Evolutionary conservation across 495 filamentous ascomycete genomes (phyloP), one percentile per base, ranked within the genome.

Genomic region (Aspergillus coremiiformis): DNA sequence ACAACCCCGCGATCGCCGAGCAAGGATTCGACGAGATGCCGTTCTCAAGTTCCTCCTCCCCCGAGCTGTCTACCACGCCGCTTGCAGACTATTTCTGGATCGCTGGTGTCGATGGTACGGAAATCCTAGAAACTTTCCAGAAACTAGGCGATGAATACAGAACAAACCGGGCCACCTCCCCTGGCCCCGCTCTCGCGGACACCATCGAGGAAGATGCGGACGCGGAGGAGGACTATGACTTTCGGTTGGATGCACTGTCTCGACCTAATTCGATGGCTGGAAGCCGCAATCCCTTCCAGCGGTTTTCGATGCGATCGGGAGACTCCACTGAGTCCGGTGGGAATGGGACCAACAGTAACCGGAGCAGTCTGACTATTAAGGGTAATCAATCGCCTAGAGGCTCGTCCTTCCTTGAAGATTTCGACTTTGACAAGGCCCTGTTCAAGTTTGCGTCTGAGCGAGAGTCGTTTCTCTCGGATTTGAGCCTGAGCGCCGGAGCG

Each of bases 71-170:
- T 19, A 84, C 85, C 52, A 78, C 85, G 47, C 93, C 93, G 55
- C 83, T 98, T 54, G 93, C 93, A 65, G 93, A 98, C 69, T 96
- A 94, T 74, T 98, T 98, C 73, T 98, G 93, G 89, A 96, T 98
- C 56, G 89, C 88, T 57, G 93, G 93, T 67, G 82, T 95, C 61
- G 89, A 90, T 70, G 85, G 86, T 42, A 57, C 72, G 1, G 77
- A 79, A 62, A 67, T 80, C 47, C 62, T 76, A 44, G 70, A 75
- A 2, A 71, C 66, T 12, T 73, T 63, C 48, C 67, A 68, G 41
- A 74, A 63, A 46, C 51, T 68, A 50, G 78, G 80, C 27, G 80
- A 84, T 53, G 75, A 81, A 57, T 75, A 81, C 60, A 68, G 70
- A 52, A 58, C 65, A 21, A 73, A 68, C 57, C 63, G 64, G 44